Evolutionary conservation across 2,329 filamentous ascomycete species (phyloP).

Genomic region (Fusarium sp.): DNA sequence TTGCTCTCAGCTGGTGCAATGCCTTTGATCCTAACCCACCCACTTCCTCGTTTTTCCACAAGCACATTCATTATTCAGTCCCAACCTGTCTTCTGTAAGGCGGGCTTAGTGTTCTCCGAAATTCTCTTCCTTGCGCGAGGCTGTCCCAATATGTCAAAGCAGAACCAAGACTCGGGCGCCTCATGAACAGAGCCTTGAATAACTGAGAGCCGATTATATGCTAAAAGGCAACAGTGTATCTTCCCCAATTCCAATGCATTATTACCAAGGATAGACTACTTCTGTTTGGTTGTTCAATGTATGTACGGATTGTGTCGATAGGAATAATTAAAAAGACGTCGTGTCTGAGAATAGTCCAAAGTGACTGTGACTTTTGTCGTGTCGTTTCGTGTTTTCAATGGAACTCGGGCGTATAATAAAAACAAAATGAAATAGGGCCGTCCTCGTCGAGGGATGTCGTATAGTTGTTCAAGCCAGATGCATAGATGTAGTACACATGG

Average conservation of each 20-base stretch:
- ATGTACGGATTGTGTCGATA: constrained; percentile 48
- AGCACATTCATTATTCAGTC: constrained; percentile 11
- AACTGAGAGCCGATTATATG: constrained; percentile 44
- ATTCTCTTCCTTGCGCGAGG: constrained; percentile 2
- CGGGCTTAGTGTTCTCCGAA: constrained; percentile 1
- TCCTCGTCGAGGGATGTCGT: constrained; percentile 36
- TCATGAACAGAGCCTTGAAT: constrained; percentile 19
- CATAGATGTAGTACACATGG: constrained; percentile 14
- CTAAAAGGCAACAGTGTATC: constrained; percentile 42
- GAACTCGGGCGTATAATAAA: constrained; percentile 37
- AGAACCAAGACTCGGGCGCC: constrained; percentile 10
- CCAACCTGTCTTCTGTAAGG: constrained; percentile 9
- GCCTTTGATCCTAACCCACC: constrained; percentile 26
- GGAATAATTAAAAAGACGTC: constrained; percentile 42
- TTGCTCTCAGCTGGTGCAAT: constrained; percentile 26
- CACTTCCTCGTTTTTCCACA: constrained; percentile 25
- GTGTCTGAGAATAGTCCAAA: constrained; percentile 47
- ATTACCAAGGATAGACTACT: constrained; percentile 55
- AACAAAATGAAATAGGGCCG: constrained; percentile 36
- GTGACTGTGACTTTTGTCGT: constrained; percentile 43
- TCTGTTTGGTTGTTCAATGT: constrained; percentile 46
- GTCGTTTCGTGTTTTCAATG: constrained; percentile 40
- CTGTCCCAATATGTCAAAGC: constrained; percentile 11
- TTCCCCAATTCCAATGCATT: constrained; percentile 56
- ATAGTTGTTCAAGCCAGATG: constrained; percentile 25